These are phyloP conservation scores for Lentinus tigrinus DNA, from an alignment of 768 basidiomycete species.

Conservation along the genomic window DNA sequence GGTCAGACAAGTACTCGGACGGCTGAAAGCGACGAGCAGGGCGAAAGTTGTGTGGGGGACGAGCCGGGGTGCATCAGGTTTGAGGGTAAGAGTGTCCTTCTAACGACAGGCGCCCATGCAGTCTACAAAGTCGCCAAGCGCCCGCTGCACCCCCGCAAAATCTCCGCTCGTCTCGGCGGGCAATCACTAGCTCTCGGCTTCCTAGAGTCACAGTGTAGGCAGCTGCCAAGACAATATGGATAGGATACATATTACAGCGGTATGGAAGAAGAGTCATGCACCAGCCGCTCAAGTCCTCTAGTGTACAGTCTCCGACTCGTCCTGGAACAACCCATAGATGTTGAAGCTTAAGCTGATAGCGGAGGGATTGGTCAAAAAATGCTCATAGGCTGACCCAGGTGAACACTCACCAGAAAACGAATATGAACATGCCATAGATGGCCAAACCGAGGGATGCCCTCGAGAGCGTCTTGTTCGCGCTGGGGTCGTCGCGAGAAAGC, in stretches of 20 bases:
- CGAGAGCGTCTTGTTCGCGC: slow-evolving; percentile 50
- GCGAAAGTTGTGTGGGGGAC: slow-evolving; percentile 14
- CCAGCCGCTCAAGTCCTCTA: not conserved
- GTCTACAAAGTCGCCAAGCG: slow-evolving; percentile 14
- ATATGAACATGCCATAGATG: slow-evolving; percentile 75
- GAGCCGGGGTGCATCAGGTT: slow-evolving; percentile 32
- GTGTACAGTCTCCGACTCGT: slow-evolving; percentile 21
- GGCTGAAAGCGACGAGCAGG: slow-evolving; percentile 4
- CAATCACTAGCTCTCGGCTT: no score
- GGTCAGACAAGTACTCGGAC: slow-evolving; percentile 8
- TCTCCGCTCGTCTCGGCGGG: not conserved
- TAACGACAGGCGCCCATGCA: slow-evolving; percentile 5
- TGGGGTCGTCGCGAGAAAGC: slow-evolving; percentile 69
- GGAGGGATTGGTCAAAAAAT: not conserved
- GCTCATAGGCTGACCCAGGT: not conserved
- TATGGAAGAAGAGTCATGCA: not conserved
- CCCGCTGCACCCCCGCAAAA: not conserved
- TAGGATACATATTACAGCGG: slow-evolving; percentile 1
- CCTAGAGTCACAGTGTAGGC: no score
- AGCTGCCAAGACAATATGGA: not conserved
- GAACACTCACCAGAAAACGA: slow-evolving; percentile 79
- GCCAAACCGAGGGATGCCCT: slow-evolving; percentile 65
- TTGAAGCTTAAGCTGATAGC: slow-evolving; percentile 70
- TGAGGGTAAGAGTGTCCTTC: slow-evolving; percentile 26
- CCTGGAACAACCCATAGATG: slow-evolving; percentile 61